Conservation (phyloP, 164 flowering plant species). For the Magnolia changhungtana region DNA sequence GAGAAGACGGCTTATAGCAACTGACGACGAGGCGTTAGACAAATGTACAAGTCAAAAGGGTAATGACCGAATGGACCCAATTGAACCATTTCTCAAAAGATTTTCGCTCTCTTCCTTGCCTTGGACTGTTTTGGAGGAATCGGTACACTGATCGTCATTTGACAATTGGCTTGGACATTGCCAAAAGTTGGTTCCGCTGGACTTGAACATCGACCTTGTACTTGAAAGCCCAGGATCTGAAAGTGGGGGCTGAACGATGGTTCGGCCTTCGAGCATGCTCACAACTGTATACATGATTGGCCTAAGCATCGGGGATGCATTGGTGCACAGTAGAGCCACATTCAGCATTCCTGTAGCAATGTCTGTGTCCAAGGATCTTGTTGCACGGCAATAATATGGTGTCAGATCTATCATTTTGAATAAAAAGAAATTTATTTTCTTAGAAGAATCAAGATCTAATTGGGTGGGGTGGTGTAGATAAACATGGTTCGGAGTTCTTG, state of each 20-base stretch:
- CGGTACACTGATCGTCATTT: slow-evolving; percentile 11
- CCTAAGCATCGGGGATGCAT: slow-evolving; percentile 55
- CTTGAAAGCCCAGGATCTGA: slow-evolving; percentile 23
- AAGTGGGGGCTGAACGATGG: slow-evolving; percentile 35
- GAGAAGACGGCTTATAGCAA: not conserved
- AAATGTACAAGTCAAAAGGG: not conserved
- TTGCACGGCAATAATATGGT: not conserved
- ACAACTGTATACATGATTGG: slow-evolving; percentile 55
- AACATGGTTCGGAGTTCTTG: no score
- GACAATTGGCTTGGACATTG: slow-evolving; percentile 10
- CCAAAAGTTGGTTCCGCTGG: slow-evolving; percentile 12
- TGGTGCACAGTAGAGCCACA: slow-evolving; percentile 56
- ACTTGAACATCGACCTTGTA: slow-evolving; percentile 12
- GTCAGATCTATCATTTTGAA: not conserved
- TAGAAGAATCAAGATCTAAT: not conserved
- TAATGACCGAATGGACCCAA: slow-evolving; percentile 9
- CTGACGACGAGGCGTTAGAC: no score
- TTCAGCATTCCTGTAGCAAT: slow-evolving; percentile 43
- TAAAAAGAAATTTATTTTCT: not conserved
- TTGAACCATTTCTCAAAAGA: slow-evolving; percentile 17
- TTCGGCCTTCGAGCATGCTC: slow-evolving; percentile 56
- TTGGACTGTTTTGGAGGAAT: slow-evolving; percentile 19
- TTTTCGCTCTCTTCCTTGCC: slow-evolving; percentile 18
- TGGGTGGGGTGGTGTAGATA: not conserved
- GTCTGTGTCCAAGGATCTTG: not conserved